Evolutionary conservation across 768 basidiomycete species (phyloP).

Genomic region (Rhizopogon salebrosus): DNA sequence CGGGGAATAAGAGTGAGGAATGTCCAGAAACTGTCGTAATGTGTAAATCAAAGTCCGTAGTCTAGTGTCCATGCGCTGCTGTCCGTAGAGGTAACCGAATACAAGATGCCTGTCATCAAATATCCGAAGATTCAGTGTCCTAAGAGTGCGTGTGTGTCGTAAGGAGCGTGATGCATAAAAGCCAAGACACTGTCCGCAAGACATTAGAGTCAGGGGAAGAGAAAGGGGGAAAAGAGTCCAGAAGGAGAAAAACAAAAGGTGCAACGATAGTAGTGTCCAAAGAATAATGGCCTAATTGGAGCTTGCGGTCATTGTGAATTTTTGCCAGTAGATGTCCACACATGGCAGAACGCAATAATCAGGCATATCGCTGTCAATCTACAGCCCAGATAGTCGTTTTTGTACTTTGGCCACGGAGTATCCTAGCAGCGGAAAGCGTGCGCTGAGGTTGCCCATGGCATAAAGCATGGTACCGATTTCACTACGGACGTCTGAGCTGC

Average conservation of each 20-base stretch:
- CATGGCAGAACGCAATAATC: not conserved
- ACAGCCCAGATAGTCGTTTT: conserved; percentile 20
- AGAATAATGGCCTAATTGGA: not conserved
- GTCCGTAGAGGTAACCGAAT: conserved; percentile 11
- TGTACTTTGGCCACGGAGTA: conserved; percentile 27
- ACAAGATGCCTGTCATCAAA: too few species aligned
- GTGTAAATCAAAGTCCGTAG: conserved; percentile 16
- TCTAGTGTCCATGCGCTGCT: conserved; percentile 20
- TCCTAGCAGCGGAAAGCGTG: conserved; percentile 54
- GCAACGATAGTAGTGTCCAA: not conserved
- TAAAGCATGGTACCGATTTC: conserved; percentile 59
- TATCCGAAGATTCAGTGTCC: not conserved
- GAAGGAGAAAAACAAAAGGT: not conserved
- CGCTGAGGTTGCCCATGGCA: conserved; percentile 57
- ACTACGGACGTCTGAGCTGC: conserved; percentile 52
- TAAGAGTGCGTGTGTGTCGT: conserved; percentile 16
- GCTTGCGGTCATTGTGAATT: conserved; percentile 1
- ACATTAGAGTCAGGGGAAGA: conserved; percentile 18
- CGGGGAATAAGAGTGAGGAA: not conserved
- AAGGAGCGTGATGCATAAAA: conserved; percentile 16
- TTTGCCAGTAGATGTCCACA: conserved; percentile 1
- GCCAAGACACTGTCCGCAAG: conserved; percentile 7
- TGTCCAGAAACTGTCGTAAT: conserved; percentile 10
- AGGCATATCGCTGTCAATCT: not conserved
- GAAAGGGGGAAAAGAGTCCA: not conserved